phyloP scores from a whole-genome alignment of 148 eudicot species.

The Mesembryanthemum crystallinum region DNA sequence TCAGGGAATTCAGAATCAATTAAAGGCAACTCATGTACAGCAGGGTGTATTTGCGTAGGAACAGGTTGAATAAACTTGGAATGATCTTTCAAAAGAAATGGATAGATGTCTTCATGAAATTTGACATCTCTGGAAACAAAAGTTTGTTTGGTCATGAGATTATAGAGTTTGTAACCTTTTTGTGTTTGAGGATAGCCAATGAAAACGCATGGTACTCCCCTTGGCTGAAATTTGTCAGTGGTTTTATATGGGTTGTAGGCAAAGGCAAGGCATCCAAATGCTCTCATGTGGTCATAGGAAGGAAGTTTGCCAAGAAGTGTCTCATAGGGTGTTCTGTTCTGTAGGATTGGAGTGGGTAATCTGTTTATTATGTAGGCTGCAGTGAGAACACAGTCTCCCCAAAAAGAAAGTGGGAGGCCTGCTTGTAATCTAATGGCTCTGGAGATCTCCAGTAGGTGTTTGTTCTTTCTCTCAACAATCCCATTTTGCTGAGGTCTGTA shows the following conservation, averaged over 20 bases:
- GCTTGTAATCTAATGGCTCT: background rate
- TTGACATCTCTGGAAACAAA: background rate
- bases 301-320: background rate
- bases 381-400: constrained; percentile 6
- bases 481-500: constrained; percentile 8
- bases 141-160: background rate
- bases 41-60: background rate
- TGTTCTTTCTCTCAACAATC: background rate
- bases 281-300: background rate
- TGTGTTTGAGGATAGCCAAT: background rate
- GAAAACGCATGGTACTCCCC: background rate
- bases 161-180: background rate
- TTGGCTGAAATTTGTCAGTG: background rate
- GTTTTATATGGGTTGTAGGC: background rate
- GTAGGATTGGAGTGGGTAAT: background rate
- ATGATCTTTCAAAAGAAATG: background rate
- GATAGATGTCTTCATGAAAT: background rate
- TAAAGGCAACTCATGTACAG: too few species aligned
- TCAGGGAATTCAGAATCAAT: too few species aligned
- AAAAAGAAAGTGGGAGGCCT: background rate
- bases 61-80: background rate
- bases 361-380: background rate
- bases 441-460: background rate
- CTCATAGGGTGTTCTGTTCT: background rate
- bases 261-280: background rate